Conservation (phyloP, 2,329 filamentous ascomycete genomes). For the Eutypa lata region DNA sequence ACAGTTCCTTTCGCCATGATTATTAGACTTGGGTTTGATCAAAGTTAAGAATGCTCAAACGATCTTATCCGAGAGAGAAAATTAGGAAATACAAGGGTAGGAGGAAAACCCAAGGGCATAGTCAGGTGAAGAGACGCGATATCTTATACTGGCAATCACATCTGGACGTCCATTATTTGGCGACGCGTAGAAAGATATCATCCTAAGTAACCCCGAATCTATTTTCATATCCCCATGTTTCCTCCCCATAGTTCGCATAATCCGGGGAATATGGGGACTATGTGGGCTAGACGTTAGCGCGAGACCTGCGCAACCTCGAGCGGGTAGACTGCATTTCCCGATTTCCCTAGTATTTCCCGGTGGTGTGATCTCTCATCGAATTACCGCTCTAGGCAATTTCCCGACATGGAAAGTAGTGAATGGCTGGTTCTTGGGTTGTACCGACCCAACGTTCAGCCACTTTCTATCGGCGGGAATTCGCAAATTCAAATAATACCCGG, state of each 20-base stretch:
- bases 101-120: background rate
- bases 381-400: too few species aligned
- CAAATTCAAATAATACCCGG: background rate
- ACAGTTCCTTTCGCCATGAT: background rate
- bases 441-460: too few species aligned
- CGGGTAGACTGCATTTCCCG: background rate
- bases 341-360: conserved; percentile 1
- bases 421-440: background rate
- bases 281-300: background rate
- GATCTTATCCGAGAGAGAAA: background rate
- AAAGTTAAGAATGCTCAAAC: background rate
- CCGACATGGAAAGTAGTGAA: too few species aligned
- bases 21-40: background rate
- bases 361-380: too few species aligned
- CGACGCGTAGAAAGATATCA: background rate
- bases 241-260: background rate
- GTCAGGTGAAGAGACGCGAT: background rate
- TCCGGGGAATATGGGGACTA: background rate
- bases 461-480: too few species aligned
- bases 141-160: background rate
- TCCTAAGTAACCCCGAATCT: too few species aligned
- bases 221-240: background rate
- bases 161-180: background rate
- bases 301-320: background rate
- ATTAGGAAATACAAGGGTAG: background rate